phyloP scores from a whole-genome alignment of 768 basidiomycete species.

The Tephrocybe sp. region DNA sequence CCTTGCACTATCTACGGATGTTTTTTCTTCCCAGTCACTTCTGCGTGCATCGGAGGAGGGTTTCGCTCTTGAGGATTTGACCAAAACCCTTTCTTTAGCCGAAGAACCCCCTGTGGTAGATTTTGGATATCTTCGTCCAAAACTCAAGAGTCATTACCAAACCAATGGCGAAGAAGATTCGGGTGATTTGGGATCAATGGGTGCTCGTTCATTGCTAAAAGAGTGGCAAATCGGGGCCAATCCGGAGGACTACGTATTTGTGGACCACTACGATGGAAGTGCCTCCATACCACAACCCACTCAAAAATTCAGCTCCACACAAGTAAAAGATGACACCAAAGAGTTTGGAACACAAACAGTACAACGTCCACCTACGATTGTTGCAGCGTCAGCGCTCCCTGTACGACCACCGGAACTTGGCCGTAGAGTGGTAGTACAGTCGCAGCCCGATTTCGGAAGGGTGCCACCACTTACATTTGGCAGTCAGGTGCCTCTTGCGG shows the following conservation, averaged over 20 bases:
- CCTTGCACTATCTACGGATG: conserved; percentile 53
- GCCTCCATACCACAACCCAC: conserved; percentile 10
- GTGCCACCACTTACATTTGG: conserved; percentile 8
- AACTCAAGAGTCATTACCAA: conserved; percentile 27
- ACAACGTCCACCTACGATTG: conserved; percentile 38
- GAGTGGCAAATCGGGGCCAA: conserved; percentile 64
- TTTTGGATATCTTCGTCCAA: conserved; percentile 63
- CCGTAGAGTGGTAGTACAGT: conserved; percentile 8
- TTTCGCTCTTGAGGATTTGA: conserved; percentile 51
- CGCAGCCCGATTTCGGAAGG: conserved; percentile 12
- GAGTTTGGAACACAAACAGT: neutral
- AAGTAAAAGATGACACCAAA: neutral
- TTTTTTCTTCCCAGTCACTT: conserved; percentile 50
- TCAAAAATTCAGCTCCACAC: neutral
- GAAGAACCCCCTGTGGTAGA: conserved; percentile 54
- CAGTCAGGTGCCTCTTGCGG: conserved; percentile 9
- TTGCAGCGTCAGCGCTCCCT: conserved; percentile 26
- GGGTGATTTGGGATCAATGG: conserved; percentile 36
- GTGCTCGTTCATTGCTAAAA: conserved; percentile 60
- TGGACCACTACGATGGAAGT: conserved; percentile 50
- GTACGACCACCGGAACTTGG: conserved; percentile 15
- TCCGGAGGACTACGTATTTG: conserved; percentile 47
- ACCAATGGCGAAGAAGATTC: conserved; percentile 21
- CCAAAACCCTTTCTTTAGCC: conserved; percentile 54
- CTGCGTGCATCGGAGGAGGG: conserved; percentile 22